Evolutionary conservation across 331 rosid species (phyloP).

Genomic region (Phaseolus coccineus): DNA sequence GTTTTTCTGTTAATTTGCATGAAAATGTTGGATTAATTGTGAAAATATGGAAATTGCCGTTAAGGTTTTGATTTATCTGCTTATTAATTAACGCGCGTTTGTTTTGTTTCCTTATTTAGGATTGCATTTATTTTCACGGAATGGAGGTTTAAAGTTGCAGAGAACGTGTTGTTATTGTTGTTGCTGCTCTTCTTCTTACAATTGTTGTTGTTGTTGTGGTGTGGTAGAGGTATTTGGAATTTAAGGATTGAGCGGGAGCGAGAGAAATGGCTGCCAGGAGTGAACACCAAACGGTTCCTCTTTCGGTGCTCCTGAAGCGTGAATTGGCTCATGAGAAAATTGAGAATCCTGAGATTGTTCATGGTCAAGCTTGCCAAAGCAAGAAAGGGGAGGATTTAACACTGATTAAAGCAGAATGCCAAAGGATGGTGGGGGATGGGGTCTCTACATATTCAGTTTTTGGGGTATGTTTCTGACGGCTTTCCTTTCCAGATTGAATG

Average conservation of each 20-base stretch:
- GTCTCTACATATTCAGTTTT: constrained; percentile 90
- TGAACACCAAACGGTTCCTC: constrained; percentile 89
- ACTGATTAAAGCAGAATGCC: constrained; percentile 79
- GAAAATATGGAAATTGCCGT: neutral
- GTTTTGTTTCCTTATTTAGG: constrained; percentile 47
- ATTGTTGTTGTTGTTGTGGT: constrained; percentile 1
- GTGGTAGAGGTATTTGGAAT: constrained; percentile 24
- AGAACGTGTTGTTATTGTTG: constrained; percentile 16
- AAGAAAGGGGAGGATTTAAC: constrained; percentile 97
- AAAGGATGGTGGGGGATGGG: constrained; percentile 95
- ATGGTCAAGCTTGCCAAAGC: constrained; percentile 94
- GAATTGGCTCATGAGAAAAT: constrained; percentile 87
- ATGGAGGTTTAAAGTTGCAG: constrained; percentile 44
- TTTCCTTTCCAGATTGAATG: neutral
- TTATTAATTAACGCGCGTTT: constrained; percentile 15
- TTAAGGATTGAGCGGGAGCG: constrained; percentile 35
- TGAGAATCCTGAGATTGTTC: constrained; percentile 84
- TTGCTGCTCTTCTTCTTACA: neutral
- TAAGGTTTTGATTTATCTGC: constrained; percentile 4
- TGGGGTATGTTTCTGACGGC: constrained; percentile 60
- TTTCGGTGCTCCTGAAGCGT: constrained; percentile 90
- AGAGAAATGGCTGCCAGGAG: constrained; percentile 55
- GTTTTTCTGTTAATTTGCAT: constrained; percentile 14
- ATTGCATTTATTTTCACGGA: constrained; percentile 31
- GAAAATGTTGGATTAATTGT: constrained; percentile 23